phyloP scores from a whole-genome alignment of 2,329 filamentous ascomycete genomes.

The Cercospora sp. region DNA sequence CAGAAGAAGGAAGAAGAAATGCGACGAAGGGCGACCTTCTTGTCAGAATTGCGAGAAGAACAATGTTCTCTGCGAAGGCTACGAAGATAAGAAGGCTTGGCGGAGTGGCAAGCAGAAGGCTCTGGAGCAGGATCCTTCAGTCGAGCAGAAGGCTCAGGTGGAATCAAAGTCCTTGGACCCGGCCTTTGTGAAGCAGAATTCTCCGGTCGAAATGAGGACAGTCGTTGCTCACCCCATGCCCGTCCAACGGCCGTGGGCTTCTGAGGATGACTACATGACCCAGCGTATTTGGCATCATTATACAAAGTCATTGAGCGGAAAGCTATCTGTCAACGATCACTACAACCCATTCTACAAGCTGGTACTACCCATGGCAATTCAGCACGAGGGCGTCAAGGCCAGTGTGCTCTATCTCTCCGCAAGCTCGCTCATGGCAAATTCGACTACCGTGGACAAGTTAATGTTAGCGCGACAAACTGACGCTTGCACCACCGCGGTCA shows the following conservation, averaged over 20 bases:
- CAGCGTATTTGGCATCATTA: constrained; percentile 82
- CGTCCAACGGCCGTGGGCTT: constrained; percentile 64
- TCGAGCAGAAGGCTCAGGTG: not conserved
- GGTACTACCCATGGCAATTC: constrained; percentile 75
- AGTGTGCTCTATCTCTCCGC: constrained; percentile 81
- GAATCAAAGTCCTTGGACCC: not conserved
- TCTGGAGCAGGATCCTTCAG: not conserved
- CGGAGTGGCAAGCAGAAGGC: constrained; percentile 75
- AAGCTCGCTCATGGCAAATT: constrained; percentile 64
- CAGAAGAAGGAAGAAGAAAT: constrained; percentile 62
- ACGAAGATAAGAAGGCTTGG: constrained; percentile 83
- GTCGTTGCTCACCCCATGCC: constrained; percentile 44
- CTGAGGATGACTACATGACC: constrained; percentile 77
- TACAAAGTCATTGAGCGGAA: constrained; percentile 72
- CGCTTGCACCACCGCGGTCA: constrained; percentile 50
- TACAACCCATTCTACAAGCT: constrained; percentile 85
- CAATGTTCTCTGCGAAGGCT: constrained; percentile 86
- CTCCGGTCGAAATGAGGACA: not conserved
- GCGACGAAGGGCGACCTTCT: constrained; percentile 51
- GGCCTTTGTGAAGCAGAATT: not conserved
- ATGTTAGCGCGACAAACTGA: constrained; percentile 57
- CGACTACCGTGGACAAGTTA: constrained; percentile 27
- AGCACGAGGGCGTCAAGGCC: constrained; percentile 83
- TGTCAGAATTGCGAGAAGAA: constrained; percentile 90
- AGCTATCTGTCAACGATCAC: constrained; percentile 76